These are phyloP conservation scores for Cyclanthera cordifolia DNA, from an alignment of 306 rosid species.

Conservation along the genomic window DNA sequence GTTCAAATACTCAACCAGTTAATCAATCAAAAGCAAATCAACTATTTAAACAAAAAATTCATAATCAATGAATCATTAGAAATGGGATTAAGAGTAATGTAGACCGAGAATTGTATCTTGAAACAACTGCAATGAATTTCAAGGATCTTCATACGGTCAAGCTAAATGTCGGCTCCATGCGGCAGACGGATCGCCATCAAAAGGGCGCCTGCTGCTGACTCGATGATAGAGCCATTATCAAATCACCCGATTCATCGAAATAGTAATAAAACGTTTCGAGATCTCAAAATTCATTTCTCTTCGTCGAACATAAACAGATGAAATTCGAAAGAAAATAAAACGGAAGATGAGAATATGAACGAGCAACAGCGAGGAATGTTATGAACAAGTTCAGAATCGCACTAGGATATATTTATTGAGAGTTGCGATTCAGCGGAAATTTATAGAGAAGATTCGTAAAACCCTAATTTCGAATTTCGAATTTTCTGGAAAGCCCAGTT, in stretches of 20 bases:
- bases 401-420: no score
- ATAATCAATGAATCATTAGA: no score
- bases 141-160: slow-evolving; percentile 59
- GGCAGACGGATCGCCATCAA: slow-evolving; percentile 51
- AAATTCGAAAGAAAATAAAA: no score
- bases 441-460: neutral
- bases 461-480: neutral
- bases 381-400: no score
- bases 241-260: neutral
- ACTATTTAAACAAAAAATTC: no score
- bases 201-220: slow-evolving; percentile 65
- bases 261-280: no score
- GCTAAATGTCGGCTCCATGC: slow-evolving; percentile 55
- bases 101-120: slow-evolving; percentile 37
- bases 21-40: no score
- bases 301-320: neutral
- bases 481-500: neutral
- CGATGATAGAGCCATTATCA: slow-evolving; percentile 36
- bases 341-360: no score
- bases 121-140: slow-evolving; percentile 28
- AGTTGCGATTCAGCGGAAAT: neutral
- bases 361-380: no score
- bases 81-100: neutral
- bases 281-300: no score
- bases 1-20: no score